Evolutionary conservation across 768 basidiomycete species (phyloP).

Genomic region (Collybia mongolica): DNA sequence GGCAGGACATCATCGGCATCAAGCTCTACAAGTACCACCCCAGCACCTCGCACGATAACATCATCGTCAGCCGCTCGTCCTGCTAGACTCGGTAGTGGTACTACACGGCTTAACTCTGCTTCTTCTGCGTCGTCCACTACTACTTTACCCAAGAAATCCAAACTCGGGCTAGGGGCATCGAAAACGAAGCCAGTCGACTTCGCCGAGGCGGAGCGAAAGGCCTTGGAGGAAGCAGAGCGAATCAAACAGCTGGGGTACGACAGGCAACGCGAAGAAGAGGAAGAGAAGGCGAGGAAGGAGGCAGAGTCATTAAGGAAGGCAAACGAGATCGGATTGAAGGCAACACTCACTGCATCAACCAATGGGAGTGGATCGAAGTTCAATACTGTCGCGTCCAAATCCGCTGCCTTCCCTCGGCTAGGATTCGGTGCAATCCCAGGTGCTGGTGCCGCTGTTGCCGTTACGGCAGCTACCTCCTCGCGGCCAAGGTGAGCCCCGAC

Average conservation of each 20-base stretch:
- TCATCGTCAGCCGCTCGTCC: conserved; percentile 60
- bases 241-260: conserved; percentile 93
- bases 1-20: conserved; percentile 47
- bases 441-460: conserved; percentile 51
- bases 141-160: conserved; percentile 56
- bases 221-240: conserved; percentile 88
- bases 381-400: conserved; percentile 20
- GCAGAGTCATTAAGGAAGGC: conserved; percentile 47
- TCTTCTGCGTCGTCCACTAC: conserved; percentile 22
- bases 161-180: conserved; percentile 84
- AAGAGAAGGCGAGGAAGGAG: conserved; percentile 68
- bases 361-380: conserved; percentile 10
- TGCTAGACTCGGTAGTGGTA: conserved; percentile 33
- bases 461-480: conserved; percentile 31
- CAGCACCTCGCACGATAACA: conserved; percentile 60
- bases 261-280: conserved; percentile 78
- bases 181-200: conserved; percentile 89
- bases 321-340: conserved; percentile 35
- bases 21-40: conserved; percentile 26
- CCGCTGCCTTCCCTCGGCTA: conserved; percentile 61
- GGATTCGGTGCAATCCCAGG: conserved; percentile 85
- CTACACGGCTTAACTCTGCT: conserved; percentile 37
- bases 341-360: conserved; percentile 23
- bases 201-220: conserved; percentile 89
- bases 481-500: conserved; percentile 6